These are phyloP conservation scores for Leptographium galeiforme DNA, from an alignment of 2,329 filamentous ascomycete species.

Conservation along the genomic window DNA sequence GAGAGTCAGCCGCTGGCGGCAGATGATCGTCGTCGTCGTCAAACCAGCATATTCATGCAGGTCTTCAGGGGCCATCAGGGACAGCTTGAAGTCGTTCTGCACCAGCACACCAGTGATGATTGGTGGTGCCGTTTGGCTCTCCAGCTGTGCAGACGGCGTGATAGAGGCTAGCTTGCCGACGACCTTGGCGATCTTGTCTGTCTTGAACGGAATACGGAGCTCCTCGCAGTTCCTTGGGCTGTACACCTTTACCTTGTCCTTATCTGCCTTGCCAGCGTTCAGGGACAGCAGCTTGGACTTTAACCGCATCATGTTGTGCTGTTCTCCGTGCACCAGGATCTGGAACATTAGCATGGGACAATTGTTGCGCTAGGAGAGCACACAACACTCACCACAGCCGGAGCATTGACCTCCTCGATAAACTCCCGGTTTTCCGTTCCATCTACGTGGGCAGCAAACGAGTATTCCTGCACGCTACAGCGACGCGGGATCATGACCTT, in stretches of 20 bases:
- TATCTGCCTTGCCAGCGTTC: slow-evolving; percentile 65
- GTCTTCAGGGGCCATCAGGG: slow-evolving; percentile 92
- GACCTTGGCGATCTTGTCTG: slow-evolving; percentile 90
- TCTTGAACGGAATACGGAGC: slow-evolving; percentile 85
- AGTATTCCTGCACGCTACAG: slow-evolving; percentile 88
- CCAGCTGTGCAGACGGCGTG: slow-evolving; percentile 43
- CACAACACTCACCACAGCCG: slow-evolving; percentile 64
- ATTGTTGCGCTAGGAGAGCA: neutral
- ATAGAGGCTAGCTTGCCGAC: slow-evolving; percentile 85
- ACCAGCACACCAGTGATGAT: slow-evolving; percentile 85
- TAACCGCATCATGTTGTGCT: slow-evolving; percentile 94
- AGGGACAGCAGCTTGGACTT: slow-evolving; percentile 92
- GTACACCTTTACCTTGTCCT: slow-evolving; percentile 80
- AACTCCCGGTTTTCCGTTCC: slow-evolving; percentile 93
- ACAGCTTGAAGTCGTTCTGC: slow-evolving; percentile 95
- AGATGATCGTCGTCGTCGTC: slow-evolving; percentile 86
- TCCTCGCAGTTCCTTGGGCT: slow-evolving; percentile 93
- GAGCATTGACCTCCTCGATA: slow-evolving; percentile 84
- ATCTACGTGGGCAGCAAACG: slow-evolving; percentile 93
- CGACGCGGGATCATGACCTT: slow-evolving; percentile 83
- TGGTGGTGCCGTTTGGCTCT: slow-evolving; percentile 17
- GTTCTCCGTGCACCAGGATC: slow-evolving; percentile 95
- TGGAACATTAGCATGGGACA: slow-evolving; percentile 21
- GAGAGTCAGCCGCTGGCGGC: slow-evolving; percentile 79
- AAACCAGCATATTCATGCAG: slow-evolving; percentile 92